Base-by-base conservation (phyloP, 1,284 basidiomycete genomes). In the Gomphus bonarii region DNA sequence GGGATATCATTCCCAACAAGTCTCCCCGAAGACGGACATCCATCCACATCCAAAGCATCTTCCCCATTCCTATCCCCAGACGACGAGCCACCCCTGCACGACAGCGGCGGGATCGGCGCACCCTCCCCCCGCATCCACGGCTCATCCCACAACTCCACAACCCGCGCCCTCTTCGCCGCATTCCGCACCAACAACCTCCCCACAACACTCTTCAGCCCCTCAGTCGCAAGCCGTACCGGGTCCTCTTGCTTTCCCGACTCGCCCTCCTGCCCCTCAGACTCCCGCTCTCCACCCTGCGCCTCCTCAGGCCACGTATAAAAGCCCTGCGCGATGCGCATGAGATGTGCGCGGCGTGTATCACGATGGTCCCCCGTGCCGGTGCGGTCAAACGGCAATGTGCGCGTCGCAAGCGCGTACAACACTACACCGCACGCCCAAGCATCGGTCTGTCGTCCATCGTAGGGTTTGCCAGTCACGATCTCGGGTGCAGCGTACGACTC, bases 401-500 rank as follows among this genome's bases (percentile, higher is more conserved):
- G 77, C 16, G 78, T 81, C 7, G 84, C 75, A 44, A 93, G 73
- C 9, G 85, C 88, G 68, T 84, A 95, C 3, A 92, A 71, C 38
- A 93, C 89, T 3, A 93, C 85, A 0, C 91, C 91, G 60, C 88
- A 82, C 1, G 91, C 89, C 91, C 92, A 97, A 0, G 86, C 84
- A 67, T 97, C 93, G 54, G 91, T 95, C 67, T 86, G 79, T 8
- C 90, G 78, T 0, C 89, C 91, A 69, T 97, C 91, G 69, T 97
- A 95, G 49, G 75, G 67, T 58, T 76, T 77, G 20, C 80, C 82
- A 68, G 88, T 84, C 60, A 95, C 87, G 47, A 97, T 81, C 67
- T 97, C 92, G 0, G 92, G 93, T 7, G 91, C 91, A 1, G 92
- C 91, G 68, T 95, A 95, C 9, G 88, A 88, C 68, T 97, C 93